Percentiles rank a stretch among this genome's conserved stretches.
These are phyloP conservation scores for Coriaria nepalensis DNA, from an alignment of 306 rosid genomes.

Conservation along the genomic window DNA sequence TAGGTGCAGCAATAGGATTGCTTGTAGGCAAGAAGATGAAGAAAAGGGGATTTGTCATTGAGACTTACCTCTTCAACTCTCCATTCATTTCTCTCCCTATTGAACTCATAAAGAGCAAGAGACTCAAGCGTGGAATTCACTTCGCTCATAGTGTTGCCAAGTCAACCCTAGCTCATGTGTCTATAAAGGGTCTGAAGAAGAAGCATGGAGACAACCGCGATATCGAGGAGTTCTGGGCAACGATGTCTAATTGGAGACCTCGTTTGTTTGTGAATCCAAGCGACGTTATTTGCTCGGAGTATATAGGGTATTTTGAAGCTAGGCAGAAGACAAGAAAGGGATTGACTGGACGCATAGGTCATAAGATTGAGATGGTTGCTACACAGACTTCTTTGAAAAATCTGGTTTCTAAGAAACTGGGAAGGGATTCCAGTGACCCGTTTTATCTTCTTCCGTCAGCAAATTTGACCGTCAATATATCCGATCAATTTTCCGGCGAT, in stretches of 20 bases:
- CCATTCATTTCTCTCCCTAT: slow-evolving; percentile 16
- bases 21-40: slow-evolving; percentile 16
- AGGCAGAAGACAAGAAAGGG: slow-evolving; percentile 1
- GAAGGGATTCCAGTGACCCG: too few relatives aligned
- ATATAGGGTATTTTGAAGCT: slow-evolving; percentile 20
- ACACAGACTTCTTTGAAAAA: too few relatives aligned
- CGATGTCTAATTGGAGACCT: slow-evolving; percentile 15
- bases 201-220: not conserved
- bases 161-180: not conserved
- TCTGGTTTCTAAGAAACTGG: too few relatives aligned
- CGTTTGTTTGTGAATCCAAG: slow-evolving; percentile 19
- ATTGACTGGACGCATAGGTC: too few relatives aligned
- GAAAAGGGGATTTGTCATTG: slow-evolving; percentile 6
- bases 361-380: too few relatives aligned
- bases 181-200: not conserved
- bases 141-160: slow-evolving; percentile 3
- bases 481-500: too few relatives aligned
- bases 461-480: too few relatives aligned
- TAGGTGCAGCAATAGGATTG: slow-evolving; percentile 22
- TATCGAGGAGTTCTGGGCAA: not conserved
- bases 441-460: too few relatives aligned
- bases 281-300: slow-evolving; percentile 17
- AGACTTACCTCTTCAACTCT: slow-evolving; percentile 23
- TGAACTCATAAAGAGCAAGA: slow-evolving; percentile 5
- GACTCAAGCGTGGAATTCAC: slow-evolving; percentile 10